Evolutionary conservation across 2,329 filamentous ascomycete genomes (phyloP).

Genomic region (Talaromyces rugulosus): DNA sequence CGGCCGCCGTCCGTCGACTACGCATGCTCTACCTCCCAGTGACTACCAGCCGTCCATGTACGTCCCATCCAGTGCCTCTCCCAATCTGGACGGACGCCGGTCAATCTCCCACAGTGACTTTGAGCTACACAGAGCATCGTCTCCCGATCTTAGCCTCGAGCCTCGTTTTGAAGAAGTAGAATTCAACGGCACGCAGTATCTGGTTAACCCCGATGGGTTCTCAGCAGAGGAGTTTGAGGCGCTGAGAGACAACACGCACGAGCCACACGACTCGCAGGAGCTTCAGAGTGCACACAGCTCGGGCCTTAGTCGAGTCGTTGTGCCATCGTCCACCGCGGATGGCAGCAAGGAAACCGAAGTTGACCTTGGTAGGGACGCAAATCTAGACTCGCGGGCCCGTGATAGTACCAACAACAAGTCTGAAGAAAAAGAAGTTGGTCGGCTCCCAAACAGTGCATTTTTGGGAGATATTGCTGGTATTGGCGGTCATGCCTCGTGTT

Average conservation of each 20-base stretch:
- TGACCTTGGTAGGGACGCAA: constrained; percentile 15
- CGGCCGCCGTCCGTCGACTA: constrained; percentile 10
- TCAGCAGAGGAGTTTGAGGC: constrained; percentile 10
- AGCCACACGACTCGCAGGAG: constrained; percentile 7
- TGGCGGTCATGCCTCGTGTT: constrained; percentile 18
- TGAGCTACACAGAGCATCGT: constrained; percentile 6
- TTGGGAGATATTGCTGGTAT: constrained; percentile 22
- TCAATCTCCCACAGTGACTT: constrained; percentile 15
- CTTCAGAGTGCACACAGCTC: constrained; percentile 11
- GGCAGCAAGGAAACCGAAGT: constrained; percentile 15
- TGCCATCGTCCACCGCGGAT: constrained; percentile 7
- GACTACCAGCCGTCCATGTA: constrained; percentile 12
- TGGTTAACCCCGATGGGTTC: constrained; percentile 13
- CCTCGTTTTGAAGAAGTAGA: constrained; percentile 12
- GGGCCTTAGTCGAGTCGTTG: constrained; percentile 12
- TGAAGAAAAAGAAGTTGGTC: constrained; percentile 1
- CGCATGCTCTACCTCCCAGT: constrained; percentile 8
- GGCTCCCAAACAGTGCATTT: constrained; percentile 9
- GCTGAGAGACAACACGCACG: constrained; percentile 6
- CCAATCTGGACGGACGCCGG: constrained; percentile 6
- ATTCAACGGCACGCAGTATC: constrained; percentile 9
- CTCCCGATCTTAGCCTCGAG: constrained; percentile 5
- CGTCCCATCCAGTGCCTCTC: constrained; percentile 9
- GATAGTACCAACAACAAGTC: background rate
- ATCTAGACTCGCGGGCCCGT: constrained; percentile 10